Percentiles rank a stretch among this genome's conserved stretches.
These are phyloP conservation scores for Salisapilia sapeloensis DNA, from an alignment of 352 stramenopile genomes.

Conservation along the genomic window DNA sequence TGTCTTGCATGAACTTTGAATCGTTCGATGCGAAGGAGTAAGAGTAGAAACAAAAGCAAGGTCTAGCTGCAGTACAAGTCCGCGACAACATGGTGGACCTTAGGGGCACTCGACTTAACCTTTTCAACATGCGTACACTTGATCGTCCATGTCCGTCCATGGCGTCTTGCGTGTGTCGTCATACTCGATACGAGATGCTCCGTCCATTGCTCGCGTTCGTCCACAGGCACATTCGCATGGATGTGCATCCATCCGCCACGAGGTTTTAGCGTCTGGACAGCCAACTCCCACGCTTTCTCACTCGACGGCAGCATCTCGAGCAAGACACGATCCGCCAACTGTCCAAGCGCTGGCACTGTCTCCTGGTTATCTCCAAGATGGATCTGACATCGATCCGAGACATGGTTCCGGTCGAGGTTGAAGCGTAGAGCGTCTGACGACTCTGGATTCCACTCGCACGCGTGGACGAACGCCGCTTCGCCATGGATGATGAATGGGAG, in stretches of 20 bases:
- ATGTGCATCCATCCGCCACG: conserved; percentile 89
- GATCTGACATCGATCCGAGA: conserved; percentile 57
- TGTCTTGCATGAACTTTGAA: no score
- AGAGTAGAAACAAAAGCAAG: no score
- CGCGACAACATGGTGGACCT: conserved; percentile 80
- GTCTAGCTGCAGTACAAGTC: conserved; percentile 70
- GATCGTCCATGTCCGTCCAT: conserved; percentile 48
- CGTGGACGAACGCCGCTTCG: conserved; percentile 78
- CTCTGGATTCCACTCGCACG: conserved; percentile 93
- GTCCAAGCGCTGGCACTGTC: conserved; percentile 40
- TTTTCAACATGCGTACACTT: conserved; percentile 75
- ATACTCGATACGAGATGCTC: conserved; percentile 39
- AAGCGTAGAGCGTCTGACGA: conserved; percentile 79
- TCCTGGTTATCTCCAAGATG: conserved; percentile 85
- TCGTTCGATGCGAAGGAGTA: no score
- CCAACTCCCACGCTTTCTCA: conserved; percentile 87
- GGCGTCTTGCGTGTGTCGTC: conserved; percentile 15
- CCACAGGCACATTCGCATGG: conserved; percentile 87
- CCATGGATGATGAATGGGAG: conserved; percentile 88
- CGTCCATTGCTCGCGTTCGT: conserved; percentile 70
- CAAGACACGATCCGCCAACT: conserved; percentile 86
- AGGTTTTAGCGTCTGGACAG: conserved; percentile 81
- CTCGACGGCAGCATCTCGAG: conserved; percentile 89
- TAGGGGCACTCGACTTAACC: conserved; percentile 87
- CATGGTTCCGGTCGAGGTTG: conserved; percentile 87